Percentiles rank a stretch among this genome's conserved stretches.
Evolutionary conservation across 352 stramenopile species (phyloP).

Genomic region (Discostella stelligera): DNA sequence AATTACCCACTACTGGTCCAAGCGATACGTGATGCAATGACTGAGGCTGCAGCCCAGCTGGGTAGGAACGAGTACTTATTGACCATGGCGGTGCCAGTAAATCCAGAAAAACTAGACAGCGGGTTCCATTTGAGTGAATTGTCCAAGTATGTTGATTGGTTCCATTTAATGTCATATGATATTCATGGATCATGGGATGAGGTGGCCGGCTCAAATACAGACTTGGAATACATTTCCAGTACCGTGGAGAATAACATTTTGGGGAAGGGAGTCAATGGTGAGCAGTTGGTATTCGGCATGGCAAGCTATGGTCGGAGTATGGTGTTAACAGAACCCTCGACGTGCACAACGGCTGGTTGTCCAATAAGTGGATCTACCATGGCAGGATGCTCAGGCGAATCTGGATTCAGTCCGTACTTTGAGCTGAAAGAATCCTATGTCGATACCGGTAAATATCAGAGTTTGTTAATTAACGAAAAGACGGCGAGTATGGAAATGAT

Average conservation of each 20-base stretch:
- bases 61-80: constrained; percentile 15
- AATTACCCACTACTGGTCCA: constrained; percentile 41
- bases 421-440: constrained; percentile 46
- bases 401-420: constrained; percentile 55
- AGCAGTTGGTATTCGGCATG: constrained; percentile 45
- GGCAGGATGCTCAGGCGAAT: constrained; percentile 45
- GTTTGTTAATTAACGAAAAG: constrained; percentile 36
- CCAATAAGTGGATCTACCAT: constrained; percentile 38
- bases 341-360: constrained; percentile 38
- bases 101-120: constrained; percentile 25
- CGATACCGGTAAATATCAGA: constrained; percentile 32
- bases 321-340: constrained; percentile 16
- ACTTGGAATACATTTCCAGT: constrained; percentile 35
- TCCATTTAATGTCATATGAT: constrained; percentile 57
- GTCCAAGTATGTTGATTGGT: constrained; percentile 41
- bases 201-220: constrained; percentile 40
- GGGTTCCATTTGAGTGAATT: constrained; percentile 36
- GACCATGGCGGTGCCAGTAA: constrained; percentile 44
- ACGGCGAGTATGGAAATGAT: constrained; percentile 54
- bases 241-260: constrained; percentile 41
- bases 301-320: constrained; percentile 42
- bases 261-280: not conserved
- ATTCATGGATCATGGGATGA: constrained; percentile 39
- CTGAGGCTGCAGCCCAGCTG: not conserved
- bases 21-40: constrained; percentile 16